These are phyloP conservation scores for Pestalotiopsis sp. DNA, from an alignment of 2,329 filamentous ascomycete genomes.

Conservation along the genomic window DNA sequence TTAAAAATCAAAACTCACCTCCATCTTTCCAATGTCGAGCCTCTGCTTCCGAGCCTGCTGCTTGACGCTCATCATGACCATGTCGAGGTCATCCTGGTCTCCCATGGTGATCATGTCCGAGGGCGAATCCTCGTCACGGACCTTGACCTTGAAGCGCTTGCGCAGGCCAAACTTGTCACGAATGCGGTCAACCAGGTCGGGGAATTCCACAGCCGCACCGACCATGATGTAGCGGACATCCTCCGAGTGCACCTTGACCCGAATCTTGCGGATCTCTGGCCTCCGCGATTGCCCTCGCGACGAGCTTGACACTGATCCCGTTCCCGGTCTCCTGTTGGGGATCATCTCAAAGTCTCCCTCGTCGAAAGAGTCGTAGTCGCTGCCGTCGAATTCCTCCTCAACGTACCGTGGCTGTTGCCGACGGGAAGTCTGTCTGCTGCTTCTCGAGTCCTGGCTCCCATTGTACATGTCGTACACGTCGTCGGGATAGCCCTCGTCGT, in stretches of 20 bases:
- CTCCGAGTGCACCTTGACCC: slow-evolving; percentile 88
- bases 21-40: slow-evolving; percentile 87
- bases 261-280: slow-evolving; percentile 73
- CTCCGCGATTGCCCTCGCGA: slow-evolving; percentile 57
- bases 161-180: slow-evolving; percentile 82
- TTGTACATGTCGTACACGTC: slow-evolving; percentile 69
- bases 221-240: slow-evolving; percentile 95
- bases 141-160: slow-evolving; percentile 83
- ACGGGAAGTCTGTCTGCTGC: slow-evolving; percentile 38
- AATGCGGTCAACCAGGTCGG: slow-evolving; percentile 76
- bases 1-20: slow-evolving; percentile 61
- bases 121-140: slow-evolving; percentile 74
- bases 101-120: slow-evolving; percentile 97
- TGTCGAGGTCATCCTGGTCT: slow-evolving; percentile 93
- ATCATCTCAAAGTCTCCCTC: slow-evolving; percentile 82
- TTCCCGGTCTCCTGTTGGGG: slow-evolving; percentile 50
- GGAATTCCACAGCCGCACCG: slow-evolving; percentile 68
- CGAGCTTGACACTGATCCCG: slow-evolving; percentile 46
- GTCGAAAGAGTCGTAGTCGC: slow-evolving; percentile 72
- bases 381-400: slow-evolving; percentile 78
- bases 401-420: slow-evolving; percentile 62
- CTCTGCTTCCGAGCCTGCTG: slow-evolving; percentile 70
- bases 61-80: slow-evolving; percentile 73
- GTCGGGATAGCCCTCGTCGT: slow-evolving; percentile 65
- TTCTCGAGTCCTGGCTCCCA: slow-evolving; percentile 38